A percentile compares a stretch with the other conserved stretches of the same genome.
Evolutionary conservation across 2,329 filamentous ascomycete species (phyloP).

Genomic region (Mollisiaceae sp.): DNA sequence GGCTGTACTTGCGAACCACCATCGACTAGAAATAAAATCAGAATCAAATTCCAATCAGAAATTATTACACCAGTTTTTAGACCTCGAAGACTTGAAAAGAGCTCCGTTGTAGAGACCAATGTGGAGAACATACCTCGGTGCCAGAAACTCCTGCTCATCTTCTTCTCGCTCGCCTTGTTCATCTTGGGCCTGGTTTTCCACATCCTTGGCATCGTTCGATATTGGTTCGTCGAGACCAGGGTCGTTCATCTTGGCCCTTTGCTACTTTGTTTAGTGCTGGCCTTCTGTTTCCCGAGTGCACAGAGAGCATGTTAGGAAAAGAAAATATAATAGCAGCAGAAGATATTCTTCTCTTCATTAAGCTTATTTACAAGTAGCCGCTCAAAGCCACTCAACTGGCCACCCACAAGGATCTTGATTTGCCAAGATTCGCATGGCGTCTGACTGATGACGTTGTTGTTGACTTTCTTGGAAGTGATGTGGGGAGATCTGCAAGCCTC

Average conservation of each 20-base stretch:
- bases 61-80: not conserved
- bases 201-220: constrained; percentile 35
- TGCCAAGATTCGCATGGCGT: not conserved
- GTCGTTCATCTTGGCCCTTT: constrained; percentile 38
- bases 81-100: not conserved
- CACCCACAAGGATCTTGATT: not conserved
- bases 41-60: not conserved
- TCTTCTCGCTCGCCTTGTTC: constrained; percentile 35
- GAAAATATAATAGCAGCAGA: not conserved
- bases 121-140: constrained; percentile 32
- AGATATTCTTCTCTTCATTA: not conserved
- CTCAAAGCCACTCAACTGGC: not conserved
- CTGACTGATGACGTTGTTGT: not conserved
- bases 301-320: not conserved
- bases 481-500: not conserved
- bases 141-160: constrained; percentile 38
- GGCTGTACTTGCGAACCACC: constrained; percentile 68
- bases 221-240: constrained; percentile 40
- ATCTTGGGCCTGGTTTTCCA: constrained; percentile 35
- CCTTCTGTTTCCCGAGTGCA: not conserved
- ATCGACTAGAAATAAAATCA: constrained; percentile 40
- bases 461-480: not conserved
- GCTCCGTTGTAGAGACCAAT: not conserved
- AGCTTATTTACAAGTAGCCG: not conserved
- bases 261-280: not conserved